Conservation (phyloP, 768 basidiomycete species). For the Lactarius vividus region DNA sequence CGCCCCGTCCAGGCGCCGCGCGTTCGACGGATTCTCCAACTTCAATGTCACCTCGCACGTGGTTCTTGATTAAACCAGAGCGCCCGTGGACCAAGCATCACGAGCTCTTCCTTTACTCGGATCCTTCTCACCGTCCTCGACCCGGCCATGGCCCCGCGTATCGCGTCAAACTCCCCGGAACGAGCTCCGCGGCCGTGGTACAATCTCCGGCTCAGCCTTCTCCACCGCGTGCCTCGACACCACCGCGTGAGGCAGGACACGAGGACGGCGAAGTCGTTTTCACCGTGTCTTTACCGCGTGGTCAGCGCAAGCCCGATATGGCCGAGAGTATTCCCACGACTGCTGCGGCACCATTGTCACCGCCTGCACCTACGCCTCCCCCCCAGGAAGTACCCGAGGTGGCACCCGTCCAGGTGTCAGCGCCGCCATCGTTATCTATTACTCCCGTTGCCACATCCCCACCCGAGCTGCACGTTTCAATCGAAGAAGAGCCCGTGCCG, state of each 20-base stretch:
- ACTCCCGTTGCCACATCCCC: background rate
- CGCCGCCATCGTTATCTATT: conserved; percentile 1
- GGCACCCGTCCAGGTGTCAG: background rate
- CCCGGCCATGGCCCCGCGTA: conserved; percentile 51
- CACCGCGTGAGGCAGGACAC: conserved; percentile 1
- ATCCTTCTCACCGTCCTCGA: conserved; percentile 56
- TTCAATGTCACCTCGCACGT: conserved; percentile 40
- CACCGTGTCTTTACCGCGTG: conserved; percentile 16
- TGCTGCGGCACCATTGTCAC: conserved; percentile 6
- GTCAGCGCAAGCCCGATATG: conserved; percentile 3
- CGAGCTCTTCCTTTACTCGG: conserved; percentile 70
- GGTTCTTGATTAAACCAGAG: conserved; percentile 77
- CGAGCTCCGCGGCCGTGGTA: conserved; percentile 40
- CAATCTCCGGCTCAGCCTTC: conserved; percentile 36
- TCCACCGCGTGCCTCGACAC: conserved; percentile 10
- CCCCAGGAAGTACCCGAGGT: background rate
- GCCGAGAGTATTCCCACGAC: conserved; percentile 13
- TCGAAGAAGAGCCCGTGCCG: conserved; percentile 31
- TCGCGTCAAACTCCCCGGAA: conserved; percentile 64
- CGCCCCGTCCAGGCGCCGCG: conserved; percentile 28
- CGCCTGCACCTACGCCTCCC: conserved; percentile 6
- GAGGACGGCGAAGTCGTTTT: conserved; percentile 12
- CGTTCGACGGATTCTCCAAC: conserved; percentile 37
- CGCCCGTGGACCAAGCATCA: conserved; percentile 81
- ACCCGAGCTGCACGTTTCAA: conserved; percentile 13